Evolutionary conservation across 75 land plant species (phyloP), one percentile per base, ranked within the genome.

Genomic region (Pinus tabuliformis): DNA sequence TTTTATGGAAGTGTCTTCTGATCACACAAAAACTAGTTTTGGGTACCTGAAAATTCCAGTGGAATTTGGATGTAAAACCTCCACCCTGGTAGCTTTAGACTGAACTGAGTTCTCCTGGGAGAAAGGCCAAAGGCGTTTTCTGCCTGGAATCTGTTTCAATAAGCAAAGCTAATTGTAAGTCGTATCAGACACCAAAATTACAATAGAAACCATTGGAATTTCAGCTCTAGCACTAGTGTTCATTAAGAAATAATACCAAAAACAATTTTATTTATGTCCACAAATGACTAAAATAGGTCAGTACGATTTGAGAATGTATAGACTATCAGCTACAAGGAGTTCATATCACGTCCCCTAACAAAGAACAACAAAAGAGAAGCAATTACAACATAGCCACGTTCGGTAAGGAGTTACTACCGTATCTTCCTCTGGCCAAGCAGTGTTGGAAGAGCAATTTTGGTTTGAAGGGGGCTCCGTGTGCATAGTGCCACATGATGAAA

Each of bases 401-500:
- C 12, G 54, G 24, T 42, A 9, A 39, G 20, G 52, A 20, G 24
- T 68, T 2, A 20, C n/a, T 68, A 68, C 72, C 72, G 20, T 68
- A 52, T 68, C 49, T 68, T 68, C 72, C 45, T 68, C 72, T 68
- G 24, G 24, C 72, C 72, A 39, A 68, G 52, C 22, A 68, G 72
- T 45, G 21, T 68, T 68, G 72, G 52, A 42, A 37, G 54, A 42
- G 72, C n/a, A 68, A 68, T 20, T 68, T 68, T 68, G 72, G 72
- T 68, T 68, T 68, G 52, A 68, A 68, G 72, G 72, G 72, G 72
- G 72, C 72, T 68, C 72, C 72, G 42, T 39, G 17, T 68, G 52
- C 18, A 68, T 45, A 68, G 42, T 45, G 4, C 72, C 72, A 9
- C 49, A 68, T 11, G 54, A 68, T 42, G 72, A 42, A 68, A 42